Evolutionary conservation across 116 monocot genomes (phyloP), one percentile per base, ranked within the genome.

Genomic region (Phalaenopsis hybrid): DNA sequence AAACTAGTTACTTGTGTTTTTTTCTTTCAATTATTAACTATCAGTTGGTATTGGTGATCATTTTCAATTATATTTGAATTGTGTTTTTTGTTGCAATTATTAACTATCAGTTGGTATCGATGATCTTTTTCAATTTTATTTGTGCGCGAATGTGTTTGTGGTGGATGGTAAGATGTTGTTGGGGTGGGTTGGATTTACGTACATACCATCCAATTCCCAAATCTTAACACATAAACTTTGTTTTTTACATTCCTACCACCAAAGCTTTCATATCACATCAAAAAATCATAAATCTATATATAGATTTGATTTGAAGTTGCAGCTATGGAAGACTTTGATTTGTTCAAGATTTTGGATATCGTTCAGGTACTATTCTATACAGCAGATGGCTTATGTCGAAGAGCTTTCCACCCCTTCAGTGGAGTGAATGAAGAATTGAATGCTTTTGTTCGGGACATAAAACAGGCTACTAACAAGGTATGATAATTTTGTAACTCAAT

Each of bases 371-470:
- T 86, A 8, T 83, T 90, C 75, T 87, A 82, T 72, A 44, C 84
- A 49, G 82, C 81, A 34, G 89, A 88, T 65, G 91, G 94, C 6
- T 75, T 81, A 68, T 92, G 91, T 77, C 82, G 87, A 63, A 94
- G 52, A 61, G 88, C 84, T 6, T 94, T 94, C 78, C 84, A 90
- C 83, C 91, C 96, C 48, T 94, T 97, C 58, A 89, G 48, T 77
- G 94, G 96, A 44, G 96, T 96, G 69, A 86, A 58, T 5, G 92
- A 97, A 87, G 96, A 97, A 83, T 57, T 97, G 48, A 92, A 90
- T 79, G 79, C 92, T 72, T 97, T 94, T 84, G 79, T 89, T 84
- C 82, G 79, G 63, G 94, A 97, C 83, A 90, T 97, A 70, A 79
- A 74, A 50, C 81, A 86, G 43, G 86, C 88, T 78, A 79, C 48